phyloP scores from a whole-genome alignment of 2,329 filamentous ascomycete genomes.

The Fusarium sp. region DNA sequence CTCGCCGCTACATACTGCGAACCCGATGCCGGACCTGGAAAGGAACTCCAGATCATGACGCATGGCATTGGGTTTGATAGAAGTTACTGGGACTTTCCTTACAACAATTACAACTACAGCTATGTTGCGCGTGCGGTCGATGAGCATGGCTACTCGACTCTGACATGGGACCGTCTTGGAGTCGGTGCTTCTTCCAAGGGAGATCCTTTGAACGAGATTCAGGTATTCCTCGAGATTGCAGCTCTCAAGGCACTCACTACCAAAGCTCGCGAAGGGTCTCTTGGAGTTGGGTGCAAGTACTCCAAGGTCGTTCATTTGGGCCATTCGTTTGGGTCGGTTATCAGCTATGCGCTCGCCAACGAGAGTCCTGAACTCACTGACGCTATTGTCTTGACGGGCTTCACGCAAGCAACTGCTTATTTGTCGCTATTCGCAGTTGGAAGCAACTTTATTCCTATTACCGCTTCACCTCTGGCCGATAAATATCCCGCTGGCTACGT shows the following conservation, averaged over 20 bases:
- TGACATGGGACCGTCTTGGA: conserved; percentile 72
- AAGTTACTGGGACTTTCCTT: conserved; percentile 72
- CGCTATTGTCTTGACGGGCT: conserved; percentile 71
- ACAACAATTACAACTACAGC: conserved; percentile 70
- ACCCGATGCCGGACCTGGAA: conserved; percentile 59
- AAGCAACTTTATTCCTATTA: conserved; percentile 61
- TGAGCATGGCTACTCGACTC: conserved; percentile 67
- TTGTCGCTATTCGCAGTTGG: conserved; percentile 57
- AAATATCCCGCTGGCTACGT: conserved; percentile 65
- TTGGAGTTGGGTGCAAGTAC: conserved; percentile 56
- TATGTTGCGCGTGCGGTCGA: conserved; percentile 69
- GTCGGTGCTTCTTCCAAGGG: conserved; percentile 69
- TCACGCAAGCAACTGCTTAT: conserved; percentile 62
- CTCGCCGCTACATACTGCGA: conserved; percentile 72
- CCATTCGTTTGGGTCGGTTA: conserved; percentile 72
- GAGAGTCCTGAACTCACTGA: conserved; percentile 65
- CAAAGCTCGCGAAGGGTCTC: conserved; percentile 58
- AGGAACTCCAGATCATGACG: conserved; percentile 55
- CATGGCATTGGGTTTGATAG: conserved; percentile 56
- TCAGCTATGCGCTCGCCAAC: conserved; percentile 66
- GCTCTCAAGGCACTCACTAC: conserved; percentile 66
- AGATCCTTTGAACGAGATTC: conserved; percentile 70
- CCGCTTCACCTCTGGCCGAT: conserved; percentile 44
- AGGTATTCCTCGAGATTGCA: conserved; percentile 67
- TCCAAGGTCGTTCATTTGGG: conserved; percentile 68